Conservation (phyloP, 2,329 filamentous ascomycete species). For the Aspergillus fumigatus region DNA sequence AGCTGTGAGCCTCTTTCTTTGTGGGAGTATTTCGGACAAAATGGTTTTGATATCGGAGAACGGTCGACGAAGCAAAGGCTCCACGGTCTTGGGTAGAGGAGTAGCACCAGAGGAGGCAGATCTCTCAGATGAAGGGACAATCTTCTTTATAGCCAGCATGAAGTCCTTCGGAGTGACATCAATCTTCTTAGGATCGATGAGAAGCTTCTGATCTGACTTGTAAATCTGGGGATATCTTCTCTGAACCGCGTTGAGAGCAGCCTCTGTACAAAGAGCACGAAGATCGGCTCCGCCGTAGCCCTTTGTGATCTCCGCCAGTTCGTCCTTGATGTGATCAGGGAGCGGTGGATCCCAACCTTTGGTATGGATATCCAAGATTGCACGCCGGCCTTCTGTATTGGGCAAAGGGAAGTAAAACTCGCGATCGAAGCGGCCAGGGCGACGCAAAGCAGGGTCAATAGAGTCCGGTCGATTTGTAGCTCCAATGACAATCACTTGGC, state of each 20-base stretch:
- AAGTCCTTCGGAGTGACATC: slow-evolving; percentile 89
- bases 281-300: slow-evolving; percentile 96
- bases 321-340: slow-evolving; percentile 70
- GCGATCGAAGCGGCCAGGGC: slow-evolving; percentile 90
- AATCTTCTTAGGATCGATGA: slow-evolving; percentile 82
- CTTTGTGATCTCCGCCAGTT: slow-evolving; percentile 80
- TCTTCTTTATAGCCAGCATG: slow-evolving; percentile 93
- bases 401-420: slow-evolving; percentile 98
- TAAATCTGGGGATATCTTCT: slow-evolving; percentile 96
- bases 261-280: slow-evolving; percentile 90
- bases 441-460: slow-evolving; percentile 89
- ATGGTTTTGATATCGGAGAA: slow-evolving; percentile 64
- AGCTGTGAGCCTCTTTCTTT: slow-evolving; percentile 80
- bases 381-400: slow-evolving; percentile 69
- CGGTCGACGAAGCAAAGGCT: slow-evolving; percentile 73
- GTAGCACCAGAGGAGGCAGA: slow-evolving; percentile 80
- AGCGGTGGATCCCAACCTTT: slow-evolving; percentile 82
- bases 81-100: slow-evolving; percentile 72
- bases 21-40: slow-evolving; percentile 73
- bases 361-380: slow-evolving; percentile 94
- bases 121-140: slow-evolving; percentile 89
- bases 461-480: slow-evolving; percentile 98
- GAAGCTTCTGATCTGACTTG: slow-evolving; percentile 77
- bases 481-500: slow-evolving; percentile 96
- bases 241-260: slow-evolving; percentile 91